These are phyloP conservation scores for Kazachstania viticola DNA, from an alignment of 805 yeast species.

Conservation along the genomic window DNA sequence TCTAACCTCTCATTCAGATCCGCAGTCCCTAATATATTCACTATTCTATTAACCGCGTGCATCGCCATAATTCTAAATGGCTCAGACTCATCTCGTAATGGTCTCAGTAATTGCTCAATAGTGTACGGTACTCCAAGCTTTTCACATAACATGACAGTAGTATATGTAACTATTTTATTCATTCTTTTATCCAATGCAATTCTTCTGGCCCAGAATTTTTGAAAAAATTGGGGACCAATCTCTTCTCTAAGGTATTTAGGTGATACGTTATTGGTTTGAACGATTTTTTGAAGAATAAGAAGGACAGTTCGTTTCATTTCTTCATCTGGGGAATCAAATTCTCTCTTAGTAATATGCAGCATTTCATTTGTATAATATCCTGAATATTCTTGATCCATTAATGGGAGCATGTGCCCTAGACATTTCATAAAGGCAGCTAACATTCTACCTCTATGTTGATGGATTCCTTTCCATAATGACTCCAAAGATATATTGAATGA, in stretches of 20 bases:
- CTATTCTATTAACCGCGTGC: conserved; percentile 51
- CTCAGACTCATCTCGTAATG: conserved; percentile 74
- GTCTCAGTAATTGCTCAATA: conserved; percentile 43
- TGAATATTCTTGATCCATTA: conserved; percentile 78
- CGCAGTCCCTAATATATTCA: conserved; percentile 38
- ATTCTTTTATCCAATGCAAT: conserved; percentile 56
- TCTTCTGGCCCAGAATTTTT: conserved; percentile 72
- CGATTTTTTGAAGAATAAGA: conserved; percentile 54
- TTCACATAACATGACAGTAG: conserved; percentile 55
- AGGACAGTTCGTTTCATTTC: conserved; percentile 74
- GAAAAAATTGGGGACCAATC: conserved; percentile 51
- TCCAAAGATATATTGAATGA: conserved; percentile 67
- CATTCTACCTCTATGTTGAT: conserved; percentile 63
- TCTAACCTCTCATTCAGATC: conserved; percentile 57
- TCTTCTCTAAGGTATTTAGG: conserved; percentile 37
- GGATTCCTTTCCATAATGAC: conserved; percentile 71
- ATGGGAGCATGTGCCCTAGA: conserved; percentile 68
- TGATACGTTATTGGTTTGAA: conserved; percentile 47
- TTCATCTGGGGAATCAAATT: conserved; percentile 73
- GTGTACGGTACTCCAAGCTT: conserved; percentile 56
- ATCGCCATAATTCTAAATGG: conserved; percentile 69
- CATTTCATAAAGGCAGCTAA: conserved; percentile 69
- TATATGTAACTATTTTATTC: conserved; percentile 51
- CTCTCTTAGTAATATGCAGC: conserved; percentile 53
- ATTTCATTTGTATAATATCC: conserved; percentile 68